Conservation (phyloP, 345 rosid genomes). For the Eucalyptus urophylla region DNA sequence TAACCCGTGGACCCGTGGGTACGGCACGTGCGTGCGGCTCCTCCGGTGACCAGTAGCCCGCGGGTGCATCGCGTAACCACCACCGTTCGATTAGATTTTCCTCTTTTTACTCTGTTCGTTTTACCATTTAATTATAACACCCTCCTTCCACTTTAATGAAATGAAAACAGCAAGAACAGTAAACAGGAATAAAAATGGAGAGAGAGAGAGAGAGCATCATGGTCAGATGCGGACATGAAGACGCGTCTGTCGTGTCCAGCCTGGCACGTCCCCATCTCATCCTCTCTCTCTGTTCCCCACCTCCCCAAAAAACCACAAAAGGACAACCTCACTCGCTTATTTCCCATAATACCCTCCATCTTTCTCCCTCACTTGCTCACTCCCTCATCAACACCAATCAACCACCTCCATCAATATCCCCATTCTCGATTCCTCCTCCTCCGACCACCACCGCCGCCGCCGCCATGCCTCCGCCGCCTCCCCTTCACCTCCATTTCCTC, state of each 20-base stretch:
- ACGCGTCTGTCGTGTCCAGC: neutral
- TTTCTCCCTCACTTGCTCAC: neutral
- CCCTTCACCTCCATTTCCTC: conserved; percentile 4
- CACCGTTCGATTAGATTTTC: neutral
- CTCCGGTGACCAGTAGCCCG: neutral
- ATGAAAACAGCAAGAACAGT: neutral
- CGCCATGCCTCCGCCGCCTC: neutral
- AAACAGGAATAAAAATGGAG: neutral
- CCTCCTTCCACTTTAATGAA: neutral
- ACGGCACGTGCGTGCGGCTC: neutral
- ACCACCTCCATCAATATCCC: neutral
- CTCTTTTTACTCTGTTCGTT: neutral
- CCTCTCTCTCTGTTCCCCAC: too few relatives aligned
- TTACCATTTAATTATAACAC: neutral
- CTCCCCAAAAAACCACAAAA: neutral
- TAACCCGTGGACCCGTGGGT: neutral
- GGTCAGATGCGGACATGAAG: neutral
- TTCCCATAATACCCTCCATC: conserved; percentile 18
- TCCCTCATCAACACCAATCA: neutral
- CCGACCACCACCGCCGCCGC: neutral
- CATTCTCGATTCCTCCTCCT: neutral
- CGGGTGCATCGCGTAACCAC: neutral
- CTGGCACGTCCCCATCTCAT: neutral
- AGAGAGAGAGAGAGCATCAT: neutral
- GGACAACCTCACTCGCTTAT: neutral